Evolutionary conservation across 805 yeast genomes (phyloP).

Genomic region (Tanozyma kutaoensis): DNA sequence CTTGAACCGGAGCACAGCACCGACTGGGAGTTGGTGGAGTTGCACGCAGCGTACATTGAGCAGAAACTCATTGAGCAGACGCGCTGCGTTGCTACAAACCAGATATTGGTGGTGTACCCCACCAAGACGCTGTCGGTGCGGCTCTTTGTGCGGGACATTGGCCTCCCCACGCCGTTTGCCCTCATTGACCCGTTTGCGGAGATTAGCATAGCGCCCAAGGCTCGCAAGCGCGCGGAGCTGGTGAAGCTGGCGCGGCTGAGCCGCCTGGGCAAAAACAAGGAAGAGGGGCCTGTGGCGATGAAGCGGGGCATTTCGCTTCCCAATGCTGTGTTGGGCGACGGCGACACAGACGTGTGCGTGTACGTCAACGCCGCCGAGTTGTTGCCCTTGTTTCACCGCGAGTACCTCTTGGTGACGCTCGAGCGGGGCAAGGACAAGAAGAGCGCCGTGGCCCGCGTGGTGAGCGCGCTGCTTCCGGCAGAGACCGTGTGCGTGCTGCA

Average conservation of each 20-base stretch:
- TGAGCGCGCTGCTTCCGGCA: constrained; percentile 20
- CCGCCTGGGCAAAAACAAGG: too few relatives aligned
- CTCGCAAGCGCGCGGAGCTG: too few relatives aligned
- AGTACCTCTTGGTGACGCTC: constrained; percentile 37
- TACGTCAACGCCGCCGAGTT: constrained; percentile 30
- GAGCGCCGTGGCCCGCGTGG: constrained; percentile 38
- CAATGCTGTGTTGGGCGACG: constrained; percentile 20
- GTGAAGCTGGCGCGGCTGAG: too few relatives aligned
- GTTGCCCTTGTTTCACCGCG: constrained; percentile 18
- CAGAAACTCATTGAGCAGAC: constrained; percentile 66
- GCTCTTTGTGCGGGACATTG: constrained; percentile 34
- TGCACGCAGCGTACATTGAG: constrained; percentile 69
- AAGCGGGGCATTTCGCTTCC: constrained; percentile 44
- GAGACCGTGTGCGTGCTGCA: constrained; percentile 39
- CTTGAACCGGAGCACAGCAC: constrained; percentile 65
- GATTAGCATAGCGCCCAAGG: constrained; percentile 64
- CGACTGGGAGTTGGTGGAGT: constrained; percentile 88
- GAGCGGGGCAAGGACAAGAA: constrained; percentile 33
- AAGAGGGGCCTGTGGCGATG: too few relatives aligned
- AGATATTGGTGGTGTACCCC: constrained; percentile 57
- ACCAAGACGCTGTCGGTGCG: constrained; percentile 46
- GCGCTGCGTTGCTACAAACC: constrained; percentile 52
- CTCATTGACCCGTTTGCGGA: constrained; percentile 52
- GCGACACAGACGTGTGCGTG: constrained; percentile 21
- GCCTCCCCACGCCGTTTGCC: constrained; percentile 32